Percentiles rank a stretch among this genome's conserved stretches.
Conservation (phyloP, 1,139 yeast species). For the Hanseniaspora uvarum region DNA sequence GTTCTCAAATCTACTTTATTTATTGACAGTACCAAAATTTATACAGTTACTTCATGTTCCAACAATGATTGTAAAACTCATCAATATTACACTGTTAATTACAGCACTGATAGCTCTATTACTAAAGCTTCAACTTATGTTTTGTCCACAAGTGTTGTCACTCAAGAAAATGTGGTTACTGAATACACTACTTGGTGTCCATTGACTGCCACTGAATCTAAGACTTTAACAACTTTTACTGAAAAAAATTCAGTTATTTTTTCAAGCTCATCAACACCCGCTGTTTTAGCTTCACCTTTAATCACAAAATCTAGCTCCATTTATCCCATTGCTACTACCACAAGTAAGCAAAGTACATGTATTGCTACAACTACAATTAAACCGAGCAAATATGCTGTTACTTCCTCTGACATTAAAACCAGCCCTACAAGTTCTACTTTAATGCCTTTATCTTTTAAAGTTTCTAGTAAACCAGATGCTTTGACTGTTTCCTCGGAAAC, state of each 20-base stretch:
- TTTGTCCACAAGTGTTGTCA: conserved; percentile 20
- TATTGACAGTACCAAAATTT: conserved; percentile 19
- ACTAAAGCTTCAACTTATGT: conserved; percentile 28
- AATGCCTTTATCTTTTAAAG: background rate
- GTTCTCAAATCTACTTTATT: conserved; percentile 8
- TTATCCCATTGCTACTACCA: background rate
- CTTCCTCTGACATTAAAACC: too few species aligned
- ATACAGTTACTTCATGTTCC: conserved; percentile 37
- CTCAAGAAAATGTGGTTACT: conserved; percentile 24
- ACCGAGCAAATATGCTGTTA: too few species aligned
- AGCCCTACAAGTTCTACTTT: too few species aligned
- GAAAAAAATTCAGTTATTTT: background rate
- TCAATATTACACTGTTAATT: conserved; percentile 19
- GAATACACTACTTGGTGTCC: conserved; percentile 31
- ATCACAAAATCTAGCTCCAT: background rate
- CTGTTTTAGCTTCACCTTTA: too few species aligned
- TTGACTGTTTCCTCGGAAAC: background rate
- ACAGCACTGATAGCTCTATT: conserved; percentile 29
- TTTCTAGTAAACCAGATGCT: background rate
- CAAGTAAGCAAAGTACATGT: background rate
- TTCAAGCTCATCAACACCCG: background rate
- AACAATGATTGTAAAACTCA: conserved; percentile 30
- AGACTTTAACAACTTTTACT: background rate
- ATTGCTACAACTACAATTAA: background rate
- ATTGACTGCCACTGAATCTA: conserved; percentile 19